These are phyloP conservation scores for Solanum gandarillasii DNA, from an alignment of 257 asterid genomes.

Conservation along the genomic window DNA sequence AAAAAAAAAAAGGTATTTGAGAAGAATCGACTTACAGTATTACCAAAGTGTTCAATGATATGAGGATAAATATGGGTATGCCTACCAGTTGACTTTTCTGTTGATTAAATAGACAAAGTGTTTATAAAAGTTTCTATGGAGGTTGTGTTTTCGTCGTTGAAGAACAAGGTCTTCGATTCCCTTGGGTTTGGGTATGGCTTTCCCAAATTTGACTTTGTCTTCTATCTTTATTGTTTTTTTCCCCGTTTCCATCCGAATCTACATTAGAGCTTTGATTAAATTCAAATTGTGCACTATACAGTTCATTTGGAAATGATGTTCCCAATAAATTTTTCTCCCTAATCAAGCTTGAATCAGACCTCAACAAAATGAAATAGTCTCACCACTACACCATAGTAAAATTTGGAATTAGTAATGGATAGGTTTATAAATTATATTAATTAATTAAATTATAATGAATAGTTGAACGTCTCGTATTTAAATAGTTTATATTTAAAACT, in stretches of 20 bases:
- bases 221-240: not conserved
- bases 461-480: no score
- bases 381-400: no score
- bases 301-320: no score
- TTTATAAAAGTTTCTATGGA: not conserved
- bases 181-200: not conserved
- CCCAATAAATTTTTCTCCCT: not conserved
- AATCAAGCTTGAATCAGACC: no score
- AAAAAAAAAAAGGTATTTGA: not conserved
- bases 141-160: not conserved
- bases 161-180: not conserved
- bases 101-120: not conserved
- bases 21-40: constrained; percentile 26
- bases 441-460: no score
- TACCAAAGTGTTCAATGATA: constrained; percentile 21
- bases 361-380: not conserved
- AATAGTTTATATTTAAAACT: no score
- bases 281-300: no score
- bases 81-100: constrained; percentile 8
- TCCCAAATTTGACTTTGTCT: not conserved
- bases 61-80: not conserved
- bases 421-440: no score
- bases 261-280: no score
- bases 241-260: not conserved
- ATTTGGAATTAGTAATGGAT: no score